Base-by-base conservation (phyloP, 75 land plant species). In the Chamaecyparis obtusa region DNA sequence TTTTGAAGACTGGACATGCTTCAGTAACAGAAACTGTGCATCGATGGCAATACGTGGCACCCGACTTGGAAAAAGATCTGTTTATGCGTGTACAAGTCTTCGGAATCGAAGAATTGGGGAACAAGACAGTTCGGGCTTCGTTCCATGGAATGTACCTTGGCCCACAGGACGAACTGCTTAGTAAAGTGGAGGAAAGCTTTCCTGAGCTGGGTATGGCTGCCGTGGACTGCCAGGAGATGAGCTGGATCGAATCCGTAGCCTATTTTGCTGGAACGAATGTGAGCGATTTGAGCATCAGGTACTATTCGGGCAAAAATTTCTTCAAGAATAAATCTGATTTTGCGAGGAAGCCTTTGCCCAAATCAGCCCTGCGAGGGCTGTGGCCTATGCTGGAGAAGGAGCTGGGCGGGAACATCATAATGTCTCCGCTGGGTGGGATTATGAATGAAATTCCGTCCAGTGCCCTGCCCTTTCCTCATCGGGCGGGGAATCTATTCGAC, bases 351-450 rank as follows among this genome's bases (percentile, higher is more conserved):
- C 57, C 84, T 32, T 46, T 83, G 6, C 84, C 55, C 19, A 83
- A 51, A 6, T 48, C 54, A 4, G 57, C 32, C 17, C 84, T 83
- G 46, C 84, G 56, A 0, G 84, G 84, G 3, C 35, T 83, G 33
- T 83, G 57, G 84, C 27, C 33, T 39, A 69, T 24, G 19, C 33
- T 87, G 36, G 86, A 56, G 41, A 30, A 57, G 19, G 49, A 87
- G 44, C n/a, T 67, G 32, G 48, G 56, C 10, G 72, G 48, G 5
- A 84, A 83, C 17, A 75, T 84, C 5, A 83, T 87, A 32, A 64
- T 87, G 43, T 36, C 57, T 19, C 88, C 88, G 21, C 46, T 83
- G 24, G 85, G 88, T 33, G 88, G 88, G 1, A n/a, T 84, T 5
- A 84, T 83, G 76, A 55, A 83, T 17, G 27, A 32, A 35, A 87